phyloP scores from a whole-genome alignment of 495 filamentous ascomycete genomes.

The Polyplosphaeria fusca region DNA sequence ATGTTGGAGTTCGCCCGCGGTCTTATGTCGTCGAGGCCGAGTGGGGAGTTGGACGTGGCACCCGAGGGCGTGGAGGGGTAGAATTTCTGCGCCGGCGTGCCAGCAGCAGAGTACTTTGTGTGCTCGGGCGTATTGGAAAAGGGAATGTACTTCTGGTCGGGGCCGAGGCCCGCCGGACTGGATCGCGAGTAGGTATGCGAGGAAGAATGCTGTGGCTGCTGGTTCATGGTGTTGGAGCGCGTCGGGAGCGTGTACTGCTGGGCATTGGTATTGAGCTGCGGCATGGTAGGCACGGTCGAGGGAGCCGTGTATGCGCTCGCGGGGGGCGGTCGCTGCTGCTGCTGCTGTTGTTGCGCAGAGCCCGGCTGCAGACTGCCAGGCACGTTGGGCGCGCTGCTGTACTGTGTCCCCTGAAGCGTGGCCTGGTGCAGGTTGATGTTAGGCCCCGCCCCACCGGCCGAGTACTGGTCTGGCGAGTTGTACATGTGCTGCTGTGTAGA shows the following conservation, averaged over 20 bases:
- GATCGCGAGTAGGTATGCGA: conserved; percentile 74
- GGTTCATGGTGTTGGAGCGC: conserved; percentile 62
- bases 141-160: conserved; percentile 64
- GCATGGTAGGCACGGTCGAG: conserved; percentile 65
- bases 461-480: conserved; percentile 51
- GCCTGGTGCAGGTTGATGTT: conserved; percentile 67
- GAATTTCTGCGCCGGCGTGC: conserved; percentile 54
- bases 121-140: conserved; percentile 66
- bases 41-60: conserved; percentile 74
- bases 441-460: conserved; percentile 48
- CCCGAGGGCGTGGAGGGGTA: conserved; percentile 67
- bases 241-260: conserved; percentile 64
- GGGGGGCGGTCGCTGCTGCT: conserved; percentile 54
- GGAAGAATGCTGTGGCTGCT: conserved; percentile 59
- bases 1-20: conserved; percentile 72
- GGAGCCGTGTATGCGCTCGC: conserved; percentile 70
- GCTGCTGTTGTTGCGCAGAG: conserved; percentile 45
- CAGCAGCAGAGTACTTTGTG: conserved; percentile 61
- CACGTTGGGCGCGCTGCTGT: conserved; percentile 48
- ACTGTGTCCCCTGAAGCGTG: conserved; percentile 58
- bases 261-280: conserved; percentile 54
- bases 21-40: conserved; percentile 87
- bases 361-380: conserved; percentile 74
- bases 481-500: conserved; percentile 52
- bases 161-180: conserved; percentile 70